Base-by-base conservation (phyloP, 345 rosid genomes). In the Balakata baccata region DNA sequence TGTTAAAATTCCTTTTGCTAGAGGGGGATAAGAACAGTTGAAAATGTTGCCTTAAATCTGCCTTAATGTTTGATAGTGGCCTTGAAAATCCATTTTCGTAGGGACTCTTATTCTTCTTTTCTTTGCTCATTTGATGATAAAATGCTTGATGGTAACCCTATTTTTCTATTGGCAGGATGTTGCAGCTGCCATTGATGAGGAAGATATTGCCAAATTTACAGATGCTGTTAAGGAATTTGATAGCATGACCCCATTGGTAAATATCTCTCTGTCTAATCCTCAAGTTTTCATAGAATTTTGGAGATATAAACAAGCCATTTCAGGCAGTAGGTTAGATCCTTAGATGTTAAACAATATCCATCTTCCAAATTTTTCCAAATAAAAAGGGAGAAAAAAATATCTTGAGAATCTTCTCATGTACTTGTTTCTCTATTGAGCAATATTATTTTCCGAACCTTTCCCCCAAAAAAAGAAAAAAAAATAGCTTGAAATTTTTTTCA, bases 161-260 rank as follows among this genome's bases (percentile, higher is more conserved):
- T 77, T 13, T 54, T 39, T 73, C 34, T 66, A n/a, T 50, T 20
- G 72, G 64, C 83, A 96, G 98, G 97, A 90, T 72, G 84, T 93
- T 78, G 91, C 97, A 64, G 74, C 92, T 82, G 89, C 97, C 25
- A 78, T 96, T 17, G 98, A 96, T 72, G 99, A 96, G 84, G 99
- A 96, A 88, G 99, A 96, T 74, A 70, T 93, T n/a, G 82, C 84
- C 29, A 89, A 89, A 84, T 96, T 96, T 77, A 91, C 97, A 39
- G 94, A 89, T 53, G 92, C 84, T 73, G 86, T 96, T 49, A 93
- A 96, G 92, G 99, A 96, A 81, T 96, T 86, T 69, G 98, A 96
- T 75, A 87, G 98, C 91, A 96, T 96, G 99, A 92, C 98, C 71
- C 91, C 97, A 3, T 82, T 96, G 98, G 99, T 96, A 89, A 39